A percentile compares a stretch with the other conserved stretches of the same genome.
These are phyloP conservation scores for Verruconis gallopava DNA, from an alignment of 2,329 filamentous ascomycete species.

Conservation along the genomic window DNA sequence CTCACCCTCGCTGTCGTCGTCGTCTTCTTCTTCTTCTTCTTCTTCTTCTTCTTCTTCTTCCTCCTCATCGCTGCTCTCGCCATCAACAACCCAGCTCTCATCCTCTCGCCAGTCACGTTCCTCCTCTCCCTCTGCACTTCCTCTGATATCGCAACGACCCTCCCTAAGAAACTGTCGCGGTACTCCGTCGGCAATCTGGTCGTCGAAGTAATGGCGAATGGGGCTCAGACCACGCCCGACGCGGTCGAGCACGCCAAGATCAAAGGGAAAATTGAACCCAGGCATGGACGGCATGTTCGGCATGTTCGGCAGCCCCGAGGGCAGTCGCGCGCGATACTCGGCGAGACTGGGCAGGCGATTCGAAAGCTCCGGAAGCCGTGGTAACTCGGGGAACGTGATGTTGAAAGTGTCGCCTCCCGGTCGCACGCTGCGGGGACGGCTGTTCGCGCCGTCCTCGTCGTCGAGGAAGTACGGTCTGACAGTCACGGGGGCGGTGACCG, in stretches of 20 bases:
- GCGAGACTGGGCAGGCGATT: slow-evolving; percentile 32
- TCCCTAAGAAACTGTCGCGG: slow-evolving; percentile 11
- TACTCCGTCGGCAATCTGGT: slow-evolving; percentile 17
- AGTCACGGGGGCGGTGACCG: background rate
- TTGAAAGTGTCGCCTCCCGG: slow-evolving; percentile 22
- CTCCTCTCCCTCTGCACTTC: slow-evolving; percentile 6
- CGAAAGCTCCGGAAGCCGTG: slow-evolving; percentile 33
- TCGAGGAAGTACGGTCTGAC: slow-evolving; percentile 12
- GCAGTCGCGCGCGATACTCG: slow-evolving; percentile 10
- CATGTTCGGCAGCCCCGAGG: background rate
- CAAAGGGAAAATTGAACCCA: slow-evolving; percentile 14
- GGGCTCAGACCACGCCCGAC: slow-evolving; percentile 13
- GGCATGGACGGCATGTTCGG: slow-evolving; percentile 6
- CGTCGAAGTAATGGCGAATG: slow-evolving; percentile 23
- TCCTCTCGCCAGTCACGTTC: slow-evolving; percentile 1
- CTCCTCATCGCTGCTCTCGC: slow-evolving; percentile 1
- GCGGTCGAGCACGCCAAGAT: slow-evolving; percentile 20
- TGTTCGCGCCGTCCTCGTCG: slow-evolving; percentile 5
- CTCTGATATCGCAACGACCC: slow-evolving; percentile 8
- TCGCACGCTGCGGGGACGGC: slow-evolving; percentile 25
- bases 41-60: slow-evolving; percentile 17
- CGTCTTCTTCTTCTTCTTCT: slow-evolving; percentile 22
- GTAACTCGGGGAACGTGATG: slow-evolving; percentile 21
- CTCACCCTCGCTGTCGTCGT: slow-evolving; percentile 15
- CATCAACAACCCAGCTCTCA: slow-evolving; percentile 1